Evolutionary conservation across 495 filamentous ascomycete genomes (phyloP).

Genomic region (Choiromyces venosus): DNA sequence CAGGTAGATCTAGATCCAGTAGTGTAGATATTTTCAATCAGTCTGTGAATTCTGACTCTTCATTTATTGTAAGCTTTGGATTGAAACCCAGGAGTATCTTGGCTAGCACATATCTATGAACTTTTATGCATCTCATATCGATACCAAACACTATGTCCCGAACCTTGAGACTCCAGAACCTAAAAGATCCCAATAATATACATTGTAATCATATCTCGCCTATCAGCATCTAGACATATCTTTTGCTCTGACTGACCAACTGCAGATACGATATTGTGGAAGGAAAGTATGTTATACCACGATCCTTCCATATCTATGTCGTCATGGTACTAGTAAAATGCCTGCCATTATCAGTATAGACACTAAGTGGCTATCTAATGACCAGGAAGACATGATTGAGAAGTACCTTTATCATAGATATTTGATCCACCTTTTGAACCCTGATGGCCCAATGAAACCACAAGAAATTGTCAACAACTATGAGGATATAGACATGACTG

Average conservation of each 20-base stretch:
- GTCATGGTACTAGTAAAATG: no score
- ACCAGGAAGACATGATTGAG: background rate
- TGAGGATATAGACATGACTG: background rate
- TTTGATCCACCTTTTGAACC: background rate
- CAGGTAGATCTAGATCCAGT: background rate
- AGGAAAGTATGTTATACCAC: no score
- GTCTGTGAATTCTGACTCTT: background rate
- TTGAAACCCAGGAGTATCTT: background rate
- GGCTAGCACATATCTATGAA: background rate
- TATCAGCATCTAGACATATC: no score
- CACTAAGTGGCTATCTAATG: background rate
- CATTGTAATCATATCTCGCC: background rate
- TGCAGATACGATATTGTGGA: no score
- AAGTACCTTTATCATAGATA: background rate
- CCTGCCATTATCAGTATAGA: background rate
- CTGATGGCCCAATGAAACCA: no score
- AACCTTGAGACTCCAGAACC: background rate
- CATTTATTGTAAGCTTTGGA: background rate
- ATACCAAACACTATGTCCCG: background rate
- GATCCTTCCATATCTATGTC: no score
- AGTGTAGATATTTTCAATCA: background rate
- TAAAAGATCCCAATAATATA: background rate
- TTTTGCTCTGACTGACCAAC: no score
- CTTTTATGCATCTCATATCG: background rate
- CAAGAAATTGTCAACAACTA: background rate